A percentile compares a stretch with the other conserved stretches of the same genome.
Evolutionary conservation across 345 rosid species (phyloP).

Genomic region (Theobroma cacao): DNA sequence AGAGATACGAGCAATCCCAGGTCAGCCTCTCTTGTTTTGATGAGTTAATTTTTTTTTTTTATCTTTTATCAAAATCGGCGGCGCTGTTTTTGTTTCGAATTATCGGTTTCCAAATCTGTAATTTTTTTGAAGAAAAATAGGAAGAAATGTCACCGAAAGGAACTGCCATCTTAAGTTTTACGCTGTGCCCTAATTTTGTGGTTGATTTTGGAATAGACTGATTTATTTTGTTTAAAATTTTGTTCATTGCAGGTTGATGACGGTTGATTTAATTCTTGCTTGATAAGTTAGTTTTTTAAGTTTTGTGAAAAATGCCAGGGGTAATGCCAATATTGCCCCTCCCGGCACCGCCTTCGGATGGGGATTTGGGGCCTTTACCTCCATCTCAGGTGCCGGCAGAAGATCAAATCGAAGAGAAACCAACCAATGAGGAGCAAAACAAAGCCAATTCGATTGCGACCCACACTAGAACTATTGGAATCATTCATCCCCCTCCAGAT

Average conservation of each 20-base stretch:
- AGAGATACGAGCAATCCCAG: no score
- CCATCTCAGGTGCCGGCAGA: constrained; percentile 57
- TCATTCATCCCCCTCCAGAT: constrained; percentile 84
- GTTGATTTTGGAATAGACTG: background rate
- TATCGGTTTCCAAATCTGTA: background rate
- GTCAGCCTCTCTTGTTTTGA: background rate
- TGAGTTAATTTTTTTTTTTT: background rate
- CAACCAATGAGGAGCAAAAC: constrained; percentile 39
- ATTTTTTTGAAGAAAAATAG: background rate
- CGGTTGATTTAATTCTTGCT: constrained; percentile 11
- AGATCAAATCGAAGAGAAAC: constrained; percentile 35
- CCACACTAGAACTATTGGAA: constrained; percentile 80
- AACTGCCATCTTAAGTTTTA: background rate
- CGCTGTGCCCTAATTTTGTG: background rate
- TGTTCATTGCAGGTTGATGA: constrained; percentile 17
- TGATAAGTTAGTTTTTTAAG: background rate
- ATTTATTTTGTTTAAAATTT: background rate
- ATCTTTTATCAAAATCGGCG: background rate
- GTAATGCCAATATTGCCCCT: constrained; percentile 60
- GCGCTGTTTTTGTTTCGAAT: background rate
- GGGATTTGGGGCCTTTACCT: constrained; percentile 59
- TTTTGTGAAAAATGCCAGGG: constrained; percentile 43
- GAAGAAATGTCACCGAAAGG: background rate
- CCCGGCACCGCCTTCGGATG: constrained; percentile 73
- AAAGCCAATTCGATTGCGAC: constrained; percentile 54